Conservation (phyloP, 352 stramenopile species). For the Phytophthora brassicae region DNA sequence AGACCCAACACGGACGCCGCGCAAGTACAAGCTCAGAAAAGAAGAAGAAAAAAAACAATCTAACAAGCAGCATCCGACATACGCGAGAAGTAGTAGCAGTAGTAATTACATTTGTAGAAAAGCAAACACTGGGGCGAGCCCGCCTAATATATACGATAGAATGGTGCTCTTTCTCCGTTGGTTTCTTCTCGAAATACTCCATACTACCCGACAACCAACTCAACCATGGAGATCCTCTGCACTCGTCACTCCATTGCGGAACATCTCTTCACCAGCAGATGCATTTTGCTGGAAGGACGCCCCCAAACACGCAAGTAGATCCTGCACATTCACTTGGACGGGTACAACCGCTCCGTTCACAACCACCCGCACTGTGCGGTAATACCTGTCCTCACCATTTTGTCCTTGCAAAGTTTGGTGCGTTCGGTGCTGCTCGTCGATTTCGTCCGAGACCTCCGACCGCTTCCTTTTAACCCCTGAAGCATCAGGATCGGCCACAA, state of each 20-base stretch:
- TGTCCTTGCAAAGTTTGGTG: slow-evolving; percentile 15
- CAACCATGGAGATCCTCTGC: slow-evolving; percentile 7
- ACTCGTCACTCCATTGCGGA: neutral
- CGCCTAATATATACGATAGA: slow-evolving; percentile 47
- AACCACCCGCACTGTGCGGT: slow-evolving; percentile 71
- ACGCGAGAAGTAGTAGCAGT: slow-evolving; percentile 39
- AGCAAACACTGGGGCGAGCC: slow-evolving; percentile 30
- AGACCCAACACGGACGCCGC: slow-evolving; percentile 20
- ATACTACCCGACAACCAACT: neutral
- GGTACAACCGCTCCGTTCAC: slow-evolving; percentile 70
- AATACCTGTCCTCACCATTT: slow-evolving; percentile 31
- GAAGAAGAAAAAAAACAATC: slow-evolving; percentile 21
- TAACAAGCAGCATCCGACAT: slow-evolving; percentile 31
- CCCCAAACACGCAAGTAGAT: slow-evolving; percentile 52
- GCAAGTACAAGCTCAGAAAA: slow-evolving; percentile 22
- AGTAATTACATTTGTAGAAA: slow-evolving; percentile 57
- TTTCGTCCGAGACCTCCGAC: slow-evolving; percentile 15
- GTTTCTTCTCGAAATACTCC: neutral
- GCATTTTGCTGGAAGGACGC: slow-evolving; percentile 25
- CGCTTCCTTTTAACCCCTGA: slow-evolving; percentile 26
- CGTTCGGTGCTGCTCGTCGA: slow-evolving; percentile 13
- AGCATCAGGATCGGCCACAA: neutral
- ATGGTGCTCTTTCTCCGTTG: slow-evolving; percentile 28
- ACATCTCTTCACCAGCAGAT: slow-evolving; percentile 4
- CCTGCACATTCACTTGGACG: slow-evolving; percentile 69